Percentiles rank a stretch among this genome's conserved stretches.
These are phyloP conservation scores for Plasmopara halstedii DNA, from an alignment of 352 stramenopile genomes.

Conservation along the genomic window DNA sequence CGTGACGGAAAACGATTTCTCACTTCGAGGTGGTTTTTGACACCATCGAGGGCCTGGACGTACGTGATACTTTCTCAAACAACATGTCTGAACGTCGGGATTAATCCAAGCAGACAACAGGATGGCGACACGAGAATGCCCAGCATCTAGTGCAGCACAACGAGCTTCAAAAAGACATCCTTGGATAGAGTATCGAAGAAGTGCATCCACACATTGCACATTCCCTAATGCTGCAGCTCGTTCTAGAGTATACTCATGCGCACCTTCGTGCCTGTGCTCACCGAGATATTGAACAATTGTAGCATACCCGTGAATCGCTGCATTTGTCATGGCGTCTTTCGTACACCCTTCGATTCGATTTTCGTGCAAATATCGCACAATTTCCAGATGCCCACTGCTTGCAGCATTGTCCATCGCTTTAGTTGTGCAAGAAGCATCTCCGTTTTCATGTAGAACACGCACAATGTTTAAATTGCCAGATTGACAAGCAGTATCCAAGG, in stretches of 20 bases:
- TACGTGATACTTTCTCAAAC: slow-evolving; percentile 12
- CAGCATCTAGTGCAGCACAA: slow-evolving; percentile 20
- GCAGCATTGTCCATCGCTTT: slow-evolving; percentile 30
- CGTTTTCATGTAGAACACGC: slow-evolving; percentile 17
- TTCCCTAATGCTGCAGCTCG: slow-evolving; percentile 18
- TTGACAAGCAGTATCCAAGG: slow-evolving; percentile 24
- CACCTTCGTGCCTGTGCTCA: slow-evolving; percentile 25
- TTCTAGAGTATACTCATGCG: slow-evolving; percentile 22
- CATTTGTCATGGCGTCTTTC: slow-evolving; percentile 27
- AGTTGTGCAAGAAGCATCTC: slow-evolving; percentile 12
- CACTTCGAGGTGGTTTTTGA: slow-evolving; percentile 11
- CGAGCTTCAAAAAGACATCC: slow-evolving; percentile 33
- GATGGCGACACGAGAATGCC: slow-evolving; percentile 13
- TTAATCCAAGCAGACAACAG: slow-evolving; percentile 26
- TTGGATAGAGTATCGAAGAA: slow-evolving; percentile 23
- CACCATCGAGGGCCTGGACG: slow-evolving; percentile 16
- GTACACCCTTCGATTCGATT: slow-evolving; percentile 30
- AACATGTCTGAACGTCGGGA: slow-evolving; percentile 21
- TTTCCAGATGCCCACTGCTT: slow-evolving; percentile 18
- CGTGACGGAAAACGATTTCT: background rate
- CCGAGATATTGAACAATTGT: slow-evolving; percentile 26
- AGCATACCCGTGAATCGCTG: slow-evolving; percentile 21
- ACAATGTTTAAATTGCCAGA: slow-evolving; percentile 25
- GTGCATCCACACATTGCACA: slow-evolving; percentile 17
- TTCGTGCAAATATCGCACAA: slow-evolving; percentile 28